phyloP scores from a whole-genome alignment of 305 asterid genomes.

The Coffea humblotiana region DNA sequence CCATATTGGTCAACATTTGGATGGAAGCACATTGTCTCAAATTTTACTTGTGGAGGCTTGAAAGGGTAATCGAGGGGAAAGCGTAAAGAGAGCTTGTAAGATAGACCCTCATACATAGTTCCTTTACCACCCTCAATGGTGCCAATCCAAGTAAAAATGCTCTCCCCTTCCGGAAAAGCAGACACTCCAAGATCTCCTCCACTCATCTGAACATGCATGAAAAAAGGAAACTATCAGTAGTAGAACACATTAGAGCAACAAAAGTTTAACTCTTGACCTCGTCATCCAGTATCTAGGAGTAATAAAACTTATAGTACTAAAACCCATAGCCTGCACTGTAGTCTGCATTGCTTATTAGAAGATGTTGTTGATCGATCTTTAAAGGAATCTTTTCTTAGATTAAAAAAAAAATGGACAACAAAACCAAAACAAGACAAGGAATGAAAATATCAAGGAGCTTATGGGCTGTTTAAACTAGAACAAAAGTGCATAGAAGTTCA shows the following conservation, averaged over 20 bases:
- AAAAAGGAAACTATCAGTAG: neutral
- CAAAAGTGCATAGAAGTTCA: neutral
- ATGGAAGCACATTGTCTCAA: constrained; percentile 77
- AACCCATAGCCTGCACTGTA: neutral
- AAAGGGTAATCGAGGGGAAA: constrained; percentile 81
- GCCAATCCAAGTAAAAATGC: constrained; percentile 69
- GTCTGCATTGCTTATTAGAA: neutral
- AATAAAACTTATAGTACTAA: neutral
- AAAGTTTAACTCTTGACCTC: neutral
- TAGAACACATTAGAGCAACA: neutral
- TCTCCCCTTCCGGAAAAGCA: constrained; percentile 80
- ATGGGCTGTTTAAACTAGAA: neutral
- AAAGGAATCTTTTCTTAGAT: neutral
- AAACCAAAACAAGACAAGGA: neutral
- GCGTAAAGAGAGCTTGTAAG: constrained; percentile 57
- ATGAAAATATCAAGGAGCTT: neutral
- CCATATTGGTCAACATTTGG: constrained; percentile 78
- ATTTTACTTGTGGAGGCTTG: constrained; percentile 84
- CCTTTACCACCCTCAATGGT: constrained; percentile 75
- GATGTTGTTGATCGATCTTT: neutral
- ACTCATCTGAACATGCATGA: constrained; percentile 41
- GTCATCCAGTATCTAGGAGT: neutral
- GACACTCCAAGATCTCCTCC: constrained; percentile 72
- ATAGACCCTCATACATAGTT: constrained; percentile 60
- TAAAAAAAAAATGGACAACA: neutral